These are phyloP conservation scores for Agrocybe praecox DNA, from an alignment of 768 basidiomycete genomes.

Conservation along the genomic window DNA sequence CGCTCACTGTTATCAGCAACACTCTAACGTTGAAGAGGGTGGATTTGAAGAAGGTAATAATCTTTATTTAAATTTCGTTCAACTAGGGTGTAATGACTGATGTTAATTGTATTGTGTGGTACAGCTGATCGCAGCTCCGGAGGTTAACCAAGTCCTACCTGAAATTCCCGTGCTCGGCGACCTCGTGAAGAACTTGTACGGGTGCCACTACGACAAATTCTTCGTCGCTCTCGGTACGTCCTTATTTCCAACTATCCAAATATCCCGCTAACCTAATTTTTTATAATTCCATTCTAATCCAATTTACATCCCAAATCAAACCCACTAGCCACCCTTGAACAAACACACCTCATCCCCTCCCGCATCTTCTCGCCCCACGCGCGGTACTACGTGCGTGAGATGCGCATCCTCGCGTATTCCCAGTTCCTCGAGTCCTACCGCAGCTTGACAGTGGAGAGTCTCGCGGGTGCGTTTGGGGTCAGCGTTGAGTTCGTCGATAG, in stretches of 20 bases:
- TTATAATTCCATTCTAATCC: too few relatives aligned
- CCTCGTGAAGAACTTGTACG: constrained; percentile 85
- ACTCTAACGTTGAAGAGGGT: constrained; percentile 76
- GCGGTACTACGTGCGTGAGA: constrained; percentile 90
- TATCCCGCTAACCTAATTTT: too few relatives aligned
- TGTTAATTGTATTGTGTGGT: background rate
- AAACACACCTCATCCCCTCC: constrained; percentile 84
- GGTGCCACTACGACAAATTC: constrained; percentile 94
- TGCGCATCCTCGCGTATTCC: constrained; percentile 91
- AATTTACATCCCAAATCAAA: too few relatives aligned
- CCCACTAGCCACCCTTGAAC: constrained; percentile 85
- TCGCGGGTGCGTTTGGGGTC: constrained; percentile 89
- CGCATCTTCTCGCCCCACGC: constrained; percentile 85
- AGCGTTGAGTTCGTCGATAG: constrained; percentile 84
- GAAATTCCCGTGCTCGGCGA: constrained; percentile 83
- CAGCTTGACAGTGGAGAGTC: constrained; percentile 85
- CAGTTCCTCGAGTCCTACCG: constrained; percentile 93
- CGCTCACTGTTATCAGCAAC: constrained; percentile 79
- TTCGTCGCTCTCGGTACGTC: constrained; percentile 81
- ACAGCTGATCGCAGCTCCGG: constrained; percentile 83
- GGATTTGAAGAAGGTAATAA: constrained; percentile 60
- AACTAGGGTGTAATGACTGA: background rate
- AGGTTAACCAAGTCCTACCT: constrained; percentile 84
- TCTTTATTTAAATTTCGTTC: constrained; percentile 4
- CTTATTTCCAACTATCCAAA: constrained; percentile 43